Evolutionary conservation across 106 monocot genomes (phyloP).

Genomic region (Agapanthus africanus): DNA sequence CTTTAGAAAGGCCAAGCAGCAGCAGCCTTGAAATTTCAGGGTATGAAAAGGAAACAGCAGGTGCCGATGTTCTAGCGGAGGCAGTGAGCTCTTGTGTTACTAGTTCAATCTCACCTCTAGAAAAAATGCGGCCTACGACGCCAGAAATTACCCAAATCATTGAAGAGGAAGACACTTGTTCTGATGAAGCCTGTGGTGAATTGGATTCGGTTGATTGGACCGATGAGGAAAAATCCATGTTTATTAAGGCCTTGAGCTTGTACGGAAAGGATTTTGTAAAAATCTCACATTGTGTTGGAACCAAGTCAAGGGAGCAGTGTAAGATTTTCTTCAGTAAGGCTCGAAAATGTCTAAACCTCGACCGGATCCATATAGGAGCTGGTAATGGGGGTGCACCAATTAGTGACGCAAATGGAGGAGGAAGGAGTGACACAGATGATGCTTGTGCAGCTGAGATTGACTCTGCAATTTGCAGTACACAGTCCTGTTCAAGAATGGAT

Average conservation of each 20-base stretch:
- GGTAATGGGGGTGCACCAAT: constrained; percentile 59
- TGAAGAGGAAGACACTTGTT: constrained; percentile 25
- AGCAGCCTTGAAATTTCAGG: constrained; percentile 17
- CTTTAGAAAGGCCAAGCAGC: constrained; percentile 9
- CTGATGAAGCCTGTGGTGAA: constrained; percentile 64
- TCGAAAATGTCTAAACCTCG: constrained; percentile 70
- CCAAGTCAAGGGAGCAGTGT: constrained; percentile 77
- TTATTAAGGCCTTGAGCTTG: constrained; percentile 48
- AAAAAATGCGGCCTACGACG: constrained; percentile 26
- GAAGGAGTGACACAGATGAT: not conserved
- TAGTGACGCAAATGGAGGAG: constrained; percentile 31
- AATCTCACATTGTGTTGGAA: constrained; percentile 52
- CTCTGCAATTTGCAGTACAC: constrained; percentile 59
- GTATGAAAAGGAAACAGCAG: constrained; percentile 32
- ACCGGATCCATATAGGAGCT: constrained; percentile 45
- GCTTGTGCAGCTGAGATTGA: too few relatives aligned
- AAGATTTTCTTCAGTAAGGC: constrained; percentile 92
- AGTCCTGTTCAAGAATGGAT: constrained; percentile 63
- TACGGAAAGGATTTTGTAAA: constrained; percentile 71
- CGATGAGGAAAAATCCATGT: constrained; percentile 70
- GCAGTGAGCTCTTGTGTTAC: constrained; percentile 64
- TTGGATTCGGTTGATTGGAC: constrained; percentile 66
- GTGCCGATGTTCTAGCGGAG: too few relatives aligned
- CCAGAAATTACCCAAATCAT: constrained; percentile 9
- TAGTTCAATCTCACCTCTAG: constrained; percentile 28